phyloP scores from a whole-genome alignment of 352 stramenopile species.

The Phytophthora macrochlamydospora region DNA sequence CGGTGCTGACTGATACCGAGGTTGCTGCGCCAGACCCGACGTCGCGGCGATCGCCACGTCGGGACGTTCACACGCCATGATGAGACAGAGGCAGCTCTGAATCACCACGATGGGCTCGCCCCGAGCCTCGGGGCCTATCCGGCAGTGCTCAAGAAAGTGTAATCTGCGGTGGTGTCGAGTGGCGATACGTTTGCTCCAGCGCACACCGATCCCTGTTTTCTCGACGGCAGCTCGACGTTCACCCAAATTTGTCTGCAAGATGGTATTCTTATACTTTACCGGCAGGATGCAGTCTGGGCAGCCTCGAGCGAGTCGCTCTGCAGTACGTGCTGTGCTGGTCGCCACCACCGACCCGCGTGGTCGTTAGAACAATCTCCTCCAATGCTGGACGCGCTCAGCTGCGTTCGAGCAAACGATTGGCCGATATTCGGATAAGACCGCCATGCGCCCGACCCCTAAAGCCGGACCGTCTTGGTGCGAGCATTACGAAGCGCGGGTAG shows the following conservation, averaged over 20 bases:
- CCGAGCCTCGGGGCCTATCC: background rate
- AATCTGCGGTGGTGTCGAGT: background rate
- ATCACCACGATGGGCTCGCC: background rate
- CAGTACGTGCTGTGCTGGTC: background rate
- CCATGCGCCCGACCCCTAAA: constrained; percentile 18
- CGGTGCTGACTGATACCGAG: background rate
- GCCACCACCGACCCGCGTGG: no score
- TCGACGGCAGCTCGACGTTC: background rate
- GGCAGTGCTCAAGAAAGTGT: background rate
- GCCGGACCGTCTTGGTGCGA: constrained; percentile 9
- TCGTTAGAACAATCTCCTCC: no score
- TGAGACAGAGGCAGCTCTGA: constrained; percentile 2
- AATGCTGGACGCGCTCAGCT: background rate
- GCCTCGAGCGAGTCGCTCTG: background rate
- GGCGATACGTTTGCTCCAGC: no score
- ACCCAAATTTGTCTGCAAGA: background rate
- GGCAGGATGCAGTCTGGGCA: no score
- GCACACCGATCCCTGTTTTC: background rate
- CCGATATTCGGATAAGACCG: background rate
- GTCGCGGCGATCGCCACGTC: background rate
- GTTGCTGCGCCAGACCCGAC: background rate
- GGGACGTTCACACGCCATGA: background rate
- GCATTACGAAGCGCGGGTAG: constrained; percentile 5
- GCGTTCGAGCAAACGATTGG: background rate
- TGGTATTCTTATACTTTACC: no score